Percentiles rank a stretch among this genome's conserved stretches.
Conservation (phyloP, 805 yeast genomes). For the Saccharomycopsis amapae region DNA sequence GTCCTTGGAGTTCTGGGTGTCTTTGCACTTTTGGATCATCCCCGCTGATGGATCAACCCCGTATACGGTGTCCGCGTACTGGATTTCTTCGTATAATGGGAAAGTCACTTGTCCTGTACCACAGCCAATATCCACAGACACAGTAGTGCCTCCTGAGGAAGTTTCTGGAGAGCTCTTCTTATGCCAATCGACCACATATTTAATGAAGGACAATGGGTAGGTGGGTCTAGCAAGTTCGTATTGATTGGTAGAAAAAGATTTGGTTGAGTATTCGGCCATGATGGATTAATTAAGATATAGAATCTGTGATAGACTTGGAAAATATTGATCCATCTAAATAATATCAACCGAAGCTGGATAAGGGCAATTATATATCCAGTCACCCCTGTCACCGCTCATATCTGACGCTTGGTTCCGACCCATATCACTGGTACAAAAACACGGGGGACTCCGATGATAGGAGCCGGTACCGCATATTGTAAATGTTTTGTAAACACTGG, state of each 20-base stretch:
- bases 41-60: slow-evolving; percentile 57
- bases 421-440: no score
- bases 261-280: slow-evolving; percentile 6
- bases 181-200: slow-evolving; percentile 26
- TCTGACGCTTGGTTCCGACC: no score
- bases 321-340: no score
- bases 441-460: no score
- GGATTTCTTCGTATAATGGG: slow-evolving; percentile 38
- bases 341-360: no score
- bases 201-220: slow-evolving; percentile 49
- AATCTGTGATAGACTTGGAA: no score
- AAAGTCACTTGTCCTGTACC: slow-evolving; percentile 74
- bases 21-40: slow-evolving; percentile 40
- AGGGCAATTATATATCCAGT: no score
- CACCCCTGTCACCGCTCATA: no score
- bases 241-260: slow-evolving; percentile 4
- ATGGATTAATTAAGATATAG: no score
- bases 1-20: background rate
- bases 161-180: slow-evolving; percentile 31
- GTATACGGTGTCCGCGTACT: slow-evolving; percentile 32
- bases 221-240: slow-evolving; percentile 60
- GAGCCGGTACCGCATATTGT: no score
- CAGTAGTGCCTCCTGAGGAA: slow-evolving; percentile 25
- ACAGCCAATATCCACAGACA: slow-evolving; percentile 62
- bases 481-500: no score